Base-by-base conservation (phyloP, 176 grass and related monocot species). In the Oryza australiensis region DNA sequence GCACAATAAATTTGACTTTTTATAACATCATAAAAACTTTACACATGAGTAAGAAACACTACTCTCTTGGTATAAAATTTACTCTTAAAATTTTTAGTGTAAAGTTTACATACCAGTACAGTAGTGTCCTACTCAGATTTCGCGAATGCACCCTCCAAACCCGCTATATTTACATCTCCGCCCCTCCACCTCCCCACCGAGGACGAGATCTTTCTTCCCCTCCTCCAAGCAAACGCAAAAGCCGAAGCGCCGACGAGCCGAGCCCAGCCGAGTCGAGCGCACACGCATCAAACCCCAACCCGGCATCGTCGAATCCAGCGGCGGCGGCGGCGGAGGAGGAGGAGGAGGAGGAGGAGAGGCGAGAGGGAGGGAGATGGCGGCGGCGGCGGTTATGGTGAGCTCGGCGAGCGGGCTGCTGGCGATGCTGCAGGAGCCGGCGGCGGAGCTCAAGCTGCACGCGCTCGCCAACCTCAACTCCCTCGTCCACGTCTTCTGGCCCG, bases 401-500 rank as follows among this genome's bases (percentile, higher is more conserved):
- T 96, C 94, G 7, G 94, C 94, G 34, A 88, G 94, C 28, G 91
- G 90, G 34, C 75, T 96, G 48, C 86, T 96, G 30, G 94, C 94
- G 28, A 96, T 96, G 90, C 86, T 96, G 16, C 81, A 88, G 12
- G 94, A 96, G 76, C 83, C 88, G 80, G 88, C 89, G 57, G 70
- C 94, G 33, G 90, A 87, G 65, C 86, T 96, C 28, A 96, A 96
- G 88, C 88, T 87, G 6, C 90, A 93, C 83, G 94, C 94, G 18
- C 86, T 96, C 23, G 63, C 79, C 26, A 96, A 92, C 40, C 90
- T 96, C n/a, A 91, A 93, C 86, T 85, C 83, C 49, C 86, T 91
- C 64, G 94, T 93, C 79, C 90, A 88, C 73, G 80, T 86, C 88
- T 91, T 91, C 83, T 96, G 94, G 94, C 94, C 86, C 3, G 94